A percentile compares a stretch with the other conserved stretches of the same genome.
phyloP scores from a whole-genome alignment of 208 protist genomes.

The Ichthyophonus hoferi region DNA sequence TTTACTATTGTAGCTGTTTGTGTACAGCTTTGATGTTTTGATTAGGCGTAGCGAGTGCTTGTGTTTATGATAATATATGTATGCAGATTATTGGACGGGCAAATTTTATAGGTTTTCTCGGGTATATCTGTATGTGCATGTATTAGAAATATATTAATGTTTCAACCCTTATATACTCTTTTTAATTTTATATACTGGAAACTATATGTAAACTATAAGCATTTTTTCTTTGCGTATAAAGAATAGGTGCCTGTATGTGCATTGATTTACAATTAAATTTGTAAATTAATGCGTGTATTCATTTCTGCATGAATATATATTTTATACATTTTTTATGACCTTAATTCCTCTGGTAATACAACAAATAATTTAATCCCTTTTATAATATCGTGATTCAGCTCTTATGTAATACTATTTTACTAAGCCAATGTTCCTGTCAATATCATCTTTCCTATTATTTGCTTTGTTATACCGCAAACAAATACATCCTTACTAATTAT shows the following conservation, averaged over 20 bases:
- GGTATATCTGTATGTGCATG: neutral
- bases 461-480: neutral
- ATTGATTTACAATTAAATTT: too few species aligned
- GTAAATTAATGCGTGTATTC: too few species aligned
- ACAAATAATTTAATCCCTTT: too few species aligned
- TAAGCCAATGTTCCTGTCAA: neutral
- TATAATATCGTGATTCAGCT: too few species aligned
- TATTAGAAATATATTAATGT: neutral
- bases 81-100: neutral
- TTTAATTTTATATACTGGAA: neutral
- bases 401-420: too few species aligned
- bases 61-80: conserved; percentile 7
- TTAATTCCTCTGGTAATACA: too few species aligned
- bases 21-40: neutral
- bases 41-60: neutral
- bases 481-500: neutral
- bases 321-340: too few species aligned
- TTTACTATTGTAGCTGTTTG: neutral
- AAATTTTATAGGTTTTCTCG: too few species aligned
- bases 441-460: neutral
- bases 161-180: neutral
- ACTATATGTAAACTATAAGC: neutral
- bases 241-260: neutral
- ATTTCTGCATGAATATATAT: too few species aligned
- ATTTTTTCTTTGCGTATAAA: neutral